A percentile compares a stretch with the other conserved stretches of the same genome.
These are phyloP conservation scores for Cardiospermum halicacabum DNA, from an alignment of 345 rosid species.

Conservation along the genomic window DNA sequence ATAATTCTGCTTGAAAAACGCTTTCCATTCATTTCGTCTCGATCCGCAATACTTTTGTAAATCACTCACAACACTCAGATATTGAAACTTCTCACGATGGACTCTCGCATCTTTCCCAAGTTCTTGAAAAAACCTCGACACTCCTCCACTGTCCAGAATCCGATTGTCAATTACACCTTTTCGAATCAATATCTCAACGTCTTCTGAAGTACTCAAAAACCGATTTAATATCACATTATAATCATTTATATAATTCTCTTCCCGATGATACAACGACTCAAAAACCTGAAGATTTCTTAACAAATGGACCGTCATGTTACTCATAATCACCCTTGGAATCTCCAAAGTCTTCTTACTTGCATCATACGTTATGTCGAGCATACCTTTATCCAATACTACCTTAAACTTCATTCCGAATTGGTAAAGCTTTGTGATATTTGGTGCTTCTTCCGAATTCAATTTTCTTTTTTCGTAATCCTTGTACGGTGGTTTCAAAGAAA, in stretches of 20 bases:
- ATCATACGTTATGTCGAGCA: slow-evolving; percentile 6
- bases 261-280: not conserved
- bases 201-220: not conserved
- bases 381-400: not conserved
- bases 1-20: slow-evolving; percentile 8
- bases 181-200: slow-evolving; percentile 4
- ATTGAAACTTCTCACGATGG: not conserved
- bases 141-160: not conserved
- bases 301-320: not conserved
- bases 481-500: not conserved
- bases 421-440: not conserved
- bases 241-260: not conserved
- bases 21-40: slow-evolving; percentile 16
- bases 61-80: not conserved
- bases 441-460: no score
- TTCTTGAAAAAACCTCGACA: not conserved
- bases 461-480: no score
- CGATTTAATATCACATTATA: not conserved
- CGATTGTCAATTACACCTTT: not conserved
- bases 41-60: not conserved
- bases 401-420: slow-evolving; percentile 12
- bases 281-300: slow-evolving; percentile 16
- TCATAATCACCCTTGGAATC: not conserved
- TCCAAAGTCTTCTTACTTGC: slow-evolving; percentile 10
- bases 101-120: not conserved